Conservation (phyloP, 2,329 filamentous ascomycete species). For the Beauveria sp. region DNA sequence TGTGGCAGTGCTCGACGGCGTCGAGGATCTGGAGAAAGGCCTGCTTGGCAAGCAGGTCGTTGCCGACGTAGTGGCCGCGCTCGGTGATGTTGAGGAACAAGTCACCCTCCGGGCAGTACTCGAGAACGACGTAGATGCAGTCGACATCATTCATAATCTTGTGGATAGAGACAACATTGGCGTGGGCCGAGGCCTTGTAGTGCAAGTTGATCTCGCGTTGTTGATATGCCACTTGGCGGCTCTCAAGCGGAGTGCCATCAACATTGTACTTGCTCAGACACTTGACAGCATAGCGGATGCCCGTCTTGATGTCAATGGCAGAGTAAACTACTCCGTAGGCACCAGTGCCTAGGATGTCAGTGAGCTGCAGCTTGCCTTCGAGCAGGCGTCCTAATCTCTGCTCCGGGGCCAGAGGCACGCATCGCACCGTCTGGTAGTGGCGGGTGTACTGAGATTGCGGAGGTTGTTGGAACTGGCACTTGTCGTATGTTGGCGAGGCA, state of each 20-base stretch:
- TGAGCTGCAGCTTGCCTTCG: conserved; percentile 75
- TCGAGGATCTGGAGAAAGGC: conserved; percentile 94
- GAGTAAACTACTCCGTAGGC: conserved; percentile 96
- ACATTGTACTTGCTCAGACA: conserved; percentile 85
- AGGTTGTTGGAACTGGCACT: conserved; percentile 35
- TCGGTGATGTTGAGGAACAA: conserved; percentile 97
- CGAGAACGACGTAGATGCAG: conserved; percentile 92
- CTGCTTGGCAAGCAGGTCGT: conserved; percentile 78
- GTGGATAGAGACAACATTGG: conserved; percentile 86
- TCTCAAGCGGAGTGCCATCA: conserved; percentile 64
- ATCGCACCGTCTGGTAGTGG: conserved; percentile 35
- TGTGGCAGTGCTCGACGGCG: conserved; percentile 93
- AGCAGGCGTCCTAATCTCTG: conserved; percentile 79
- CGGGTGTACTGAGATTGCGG: conserved; percentile 27
- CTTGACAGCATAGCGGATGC: conserved; percentile 87
- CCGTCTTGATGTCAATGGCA: conserved; percentile 74
- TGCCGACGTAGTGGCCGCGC: conserved; percentile 83
- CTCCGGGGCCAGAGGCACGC: conserved; percentile 61
- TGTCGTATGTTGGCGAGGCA: conserved; percentile 48
- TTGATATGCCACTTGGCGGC: conserved; percentile 82
- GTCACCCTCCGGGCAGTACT: conserved; percentile 95
- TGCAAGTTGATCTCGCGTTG: conserved; percentile 89
- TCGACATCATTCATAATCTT: conserved; percentile 89
- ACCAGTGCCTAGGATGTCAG: conserved; percentile 79
- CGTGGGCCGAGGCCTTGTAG: conserved; percentile 78